Evolutionary conservation across 768 basidiomycete genomes (phyloP).

Genomic region (Termitomyces sp.): DNA sequence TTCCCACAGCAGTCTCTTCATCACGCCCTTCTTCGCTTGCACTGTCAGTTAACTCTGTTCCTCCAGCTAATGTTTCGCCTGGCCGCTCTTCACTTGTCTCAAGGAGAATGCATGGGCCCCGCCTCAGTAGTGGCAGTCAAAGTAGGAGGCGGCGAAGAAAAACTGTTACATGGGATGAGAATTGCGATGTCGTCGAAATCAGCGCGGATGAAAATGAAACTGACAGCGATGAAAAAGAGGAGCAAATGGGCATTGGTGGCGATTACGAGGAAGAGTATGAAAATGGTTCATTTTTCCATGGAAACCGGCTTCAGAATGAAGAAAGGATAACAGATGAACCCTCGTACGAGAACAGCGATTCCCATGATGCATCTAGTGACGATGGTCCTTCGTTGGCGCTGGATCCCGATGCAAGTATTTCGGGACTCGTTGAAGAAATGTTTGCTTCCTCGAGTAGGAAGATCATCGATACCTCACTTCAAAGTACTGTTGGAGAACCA

Average conservation of each 20-base stretch:
- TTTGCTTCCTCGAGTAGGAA: slow-evolving; percentile 38
- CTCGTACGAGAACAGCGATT: slow-evolving; percentile 39
- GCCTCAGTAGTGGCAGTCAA: slow-evolving; percentile 40
- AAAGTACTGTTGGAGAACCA: not conserved
- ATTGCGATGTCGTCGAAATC: slow-evolving; percentile 80
- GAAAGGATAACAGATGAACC: slow-evolving; percentile 20
- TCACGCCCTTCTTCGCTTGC: slow-evolving; percentile 10
- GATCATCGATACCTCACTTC: not conserved
- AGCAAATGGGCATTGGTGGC: slow-evolving; percentile 18
- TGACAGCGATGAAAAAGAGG: slow-evolving; percentile 24
- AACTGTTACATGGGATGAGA: slow-evolving; percentile 75
- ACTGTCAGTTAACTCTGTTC: slow-evolving; percentile 23
- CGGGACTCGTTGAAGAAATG: slow-evolving; percentile 69
- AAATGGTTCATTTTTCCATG: slow-evolving; percentile 36
- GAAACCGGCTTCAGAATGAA: slow-evolving; percentile 27
- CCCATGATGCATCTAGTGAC: slow-evolving; percentile 34
- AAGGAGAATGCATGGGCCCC: slow-evolving; percentile 71
- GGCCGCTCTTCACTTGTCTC: slow-evolving; percentile 66
- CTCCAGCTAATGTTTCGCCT: slow-evolving; percentile 36
- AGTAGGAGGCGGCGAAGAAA: slow-evolving; percentile 53
- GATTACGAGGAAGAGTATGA: slow-evolving; percentile 26
- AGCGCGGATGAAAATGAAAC: slow-evolving; percentile 42
- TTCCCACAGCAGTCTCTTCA: slow-evolving; percentile 3
- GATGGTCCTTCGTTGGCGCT: slow-evolving; percentile 27
- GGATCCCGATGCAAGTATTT: slow-evolving; percentile 55